Conservation (phyloP, 164 flowering plant genomes). For the Hamamelis virginiana region DNA sequence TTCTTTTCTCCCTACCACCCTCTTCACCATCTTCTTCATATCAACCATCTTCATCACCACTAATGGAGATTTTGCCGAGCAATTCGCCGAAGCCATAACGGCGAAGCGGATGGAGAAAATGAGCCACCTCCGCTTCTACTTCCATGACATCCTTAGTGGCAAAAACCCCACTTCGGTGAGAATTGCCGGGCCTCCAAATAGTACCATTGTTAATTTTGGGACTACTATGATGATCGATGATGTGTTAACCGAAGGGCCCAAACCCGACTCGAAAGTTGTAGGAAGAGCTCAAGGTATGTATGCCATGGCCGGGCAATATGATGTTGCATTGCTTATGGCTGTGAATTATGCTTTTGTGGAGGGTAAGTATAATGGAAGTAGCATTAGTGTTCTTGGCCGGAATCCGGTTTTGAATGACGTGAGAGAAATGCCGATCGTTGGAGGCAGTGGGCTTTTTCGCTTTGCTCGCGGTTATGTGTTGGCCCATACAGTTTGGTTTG, state of each 20-base stretch:
- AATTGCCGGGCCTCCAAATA: constrained; percentile 24
- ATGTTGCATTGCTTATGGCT: constrained; percentile 19
- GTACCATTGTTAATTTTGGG: constrained; percentile 27
- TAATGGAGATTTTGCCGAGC: not conserved
- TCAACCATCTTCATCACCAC: too few species aligned
- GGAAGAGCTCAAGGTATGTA: constrained; percentile 29
- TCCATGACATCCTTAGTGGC: constrained; percentile 51
- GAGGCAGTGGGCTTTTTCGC: constrained; percentile 47
- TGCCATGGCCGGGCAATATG: constrained; percentile 21
- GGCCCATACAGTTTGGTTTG: constrained; percentile 26
- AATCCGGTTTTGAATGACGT: constrained; percentile 9
- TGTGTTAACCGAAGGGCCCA: constrained; percentile 19
- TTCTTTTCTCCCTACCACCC: too few species aligned
- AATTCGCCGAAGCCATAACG: not conserved
- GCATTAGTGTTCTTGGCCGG: constrained; percentile 20
- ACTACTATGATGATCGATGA: constrained; percentile 31
- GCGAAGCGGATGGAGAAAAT: constrained; percentile 27
- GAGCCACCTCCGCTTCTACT: constrained; percentile 51
- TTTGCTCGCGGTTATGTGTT: constrained; percentile 39
- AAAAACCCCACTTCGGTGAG: constrained; percentile 34
- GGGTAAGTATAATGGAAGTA: constrained; percentile 29
- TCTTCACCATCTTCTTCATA: too few species aligned
- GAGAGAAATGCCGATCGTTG: constrained; percentile 50
- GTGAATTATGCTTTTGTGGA: constrained; percentile 22
- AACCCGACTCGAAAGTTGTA: constrained; percentile 12